Evolutionary conservation across 140 eudicot species (phyloP), one percentile per base, ranked within the genome.

Genomic region (Anethum foeniculum): DNA sequence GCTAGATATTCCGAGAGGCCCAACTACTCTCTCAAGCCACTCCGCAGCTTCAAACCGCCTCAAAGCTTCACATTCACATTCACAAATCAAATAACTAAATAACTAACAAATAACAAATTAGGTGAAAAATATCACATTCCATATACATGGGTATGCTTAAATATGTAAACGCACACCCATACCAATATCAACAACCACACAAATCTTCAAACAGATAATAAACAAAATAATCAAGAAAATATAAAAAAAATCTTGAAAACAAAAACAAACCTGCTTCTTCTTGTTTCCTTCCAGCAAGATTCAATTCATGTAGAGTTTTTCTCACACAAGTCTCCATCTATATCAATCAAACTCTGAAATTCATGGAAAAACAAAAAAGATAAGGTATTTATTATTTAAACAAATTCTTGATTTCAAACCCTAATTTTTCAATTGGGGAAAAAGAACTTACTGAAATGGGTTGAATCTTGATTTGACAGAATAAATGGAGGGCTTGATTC

Each of bases 1-100:
- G 48, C 84, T 84, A 6, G 93, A 79, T 77, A 95, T 88, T 1
- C 91, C 91, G 12, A 95, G 88, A 28, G 97, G 86, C 13, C 99
- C 99, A 43, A 93, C 97, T 1, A 92, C 51, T 79, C 90, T 85
- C 75, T 92, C 92, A 19, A 93, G 96, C 98, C 97, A 95, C 52
- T 89, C 91, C 2, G 90, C 85, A 65, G 99, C 97, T 83, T 89
- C 93, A 79, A 75, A 89, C 83, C 97, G 80, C 84, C 97, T 91
- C 85, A 86, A 84, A 82, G 96, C 99, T 95, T 83, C 69, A 78
- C 68, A 87, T 95, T 83, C 69, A 78, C 68, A 87, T 68, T 67
- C 74, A 68, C 74, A 68, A 68, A 68, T 14, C 43, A 68, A 30
- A 27, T 27, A 67, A 12, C 16, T 1, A n/a, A 10, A 12, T 46